Evolutionary conservation across 495 filamentous ascomycete species (phyloP).

Genomic region (Chaetomidium leptoderma): DNA sequence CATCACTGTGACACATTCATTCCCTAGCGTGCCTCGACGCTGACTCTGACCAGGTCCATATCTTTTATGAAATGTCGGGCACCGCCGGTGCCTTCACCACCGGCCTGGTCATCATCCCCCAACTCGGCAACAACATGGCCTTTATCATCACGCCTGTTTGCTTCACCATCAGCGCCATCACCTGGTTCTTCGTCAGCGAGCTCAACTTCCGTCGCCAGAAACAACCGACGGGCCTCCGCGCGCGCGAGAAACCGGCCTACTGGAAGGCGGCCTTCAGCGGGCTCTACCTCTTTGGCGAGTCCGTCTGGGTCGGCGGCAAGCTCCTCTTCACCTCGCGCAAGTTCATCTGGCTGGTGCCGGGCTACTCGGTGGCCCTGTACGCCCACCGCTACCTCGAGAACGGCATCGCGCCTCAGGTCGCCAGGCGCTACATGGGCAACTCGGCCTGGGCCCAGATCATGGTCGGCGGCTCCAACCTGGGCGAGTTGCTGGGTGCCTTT

Average conservation of each 20-base stretch:
- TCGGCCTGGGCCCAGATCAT: conserved; percentile 45
- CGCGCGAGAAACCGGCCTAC: conserved; percentile 14
- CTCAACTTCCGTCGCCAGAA: conserved; percentile 29
- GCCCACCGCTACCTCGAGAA: conserved; percentile 46
- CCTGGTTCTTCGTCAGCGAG: conserved; percentile 39
- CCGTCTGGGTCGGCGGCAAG: conserved; percentile 36
- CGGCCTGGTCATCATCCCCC: conserved; percentile 39
- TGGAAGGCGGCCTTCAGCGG: conserved; percentile 31
- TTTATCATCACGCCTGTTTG: conserved; percentile 43
- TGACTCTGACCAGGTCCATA: conserved; percentile 30
- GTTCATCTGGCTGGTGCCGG: conserved; percentile 44
- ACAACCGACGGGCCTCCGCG: background rate
- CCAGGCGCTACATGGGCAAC: conserved; percentile 38
- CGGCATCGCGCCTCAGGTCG: conserved; percentile 39
- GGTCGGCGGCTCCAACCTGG: conserved; percentile 44
- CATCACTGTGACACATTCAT: background rate
- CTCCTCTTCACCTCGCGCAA: conserved; percentile 43
- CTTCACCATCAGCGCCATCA: conserved; percentile 33
- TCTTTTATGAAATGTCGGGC: conserved; percentile 44
- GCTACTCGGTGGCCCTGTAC: conserved; percentile 44
- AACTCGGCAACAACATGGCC: conserved; percentile 44
- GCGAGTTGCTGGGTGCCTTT: conserved; percentile 43
- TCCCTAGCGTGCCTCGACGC: background rate
- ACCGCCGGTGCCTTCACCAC: conserved; percentile 43
- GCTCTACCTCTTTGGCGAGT: conserved; percentile 36